phyloP scores from a whole-genome alignment of 768 basidiomycete species.

The Antrodiella citrinella region DNA sequence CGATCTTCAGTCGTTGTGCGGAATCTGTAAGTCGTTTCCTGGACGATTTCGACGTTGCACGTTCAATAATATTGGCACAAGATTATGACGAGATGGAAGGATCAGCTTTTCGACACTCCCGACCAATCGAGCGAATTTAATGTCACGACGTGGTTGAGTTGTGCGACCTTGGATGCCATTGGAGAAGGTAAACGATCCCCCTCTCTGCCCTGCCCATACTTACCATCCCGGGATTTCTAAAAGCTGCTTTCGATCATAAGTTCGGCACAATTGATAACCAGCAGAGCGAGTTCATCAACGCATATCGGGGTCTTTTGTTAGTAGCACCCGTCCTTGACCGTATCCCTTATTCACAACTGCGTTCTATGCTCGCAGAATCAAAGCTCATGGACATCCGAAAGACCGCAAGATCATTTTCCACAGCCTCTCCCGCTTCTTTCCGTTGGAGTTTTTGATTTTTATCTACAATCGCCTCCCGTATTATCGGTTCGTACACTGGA shows the following conservation, averaged over 20 bases:
- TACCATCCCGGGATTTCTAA: too few relatives aligned
- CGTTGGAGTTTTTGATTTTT: background rate
- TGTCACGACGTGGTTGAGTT: slow-evolving; percentile 36
- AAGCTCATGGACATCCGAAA: background rate
- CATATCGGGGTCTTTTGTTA: slow-evolving; percentile 40
- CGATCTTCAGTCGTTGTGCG: slow-evolving; percentile 14
- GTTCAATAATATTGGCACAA: too few relatives aligned
- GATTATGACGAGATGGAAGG: slow-evolving; percentile 32
- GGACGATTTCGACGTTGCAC: background rate
- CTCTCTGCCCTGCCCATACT: background rate
- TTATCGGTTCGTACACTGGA: slow-evolving; percentile 29
- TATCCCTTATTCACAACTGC: background rate
- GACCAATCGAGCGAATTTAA: slow-evolving; percentile 35
- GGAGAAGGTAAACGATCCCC: slow-evolving; percentile 24
- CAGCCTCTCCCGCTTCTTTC: background rate
- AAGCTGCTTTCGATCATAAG: slow-evolving; percentile 37
- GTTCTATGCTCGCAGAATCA: background rate
- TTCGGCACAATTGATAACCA: slow-evolving; percentile 43
- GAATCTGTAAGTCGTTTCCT: slow-evolving; percentile 12
- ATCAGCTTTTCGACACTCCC: slow-evolving; percentile 35
- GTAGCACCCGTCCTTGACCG: slow-evolving; percentile 1
- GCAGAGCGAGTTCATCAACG: slow-evolving; percentile 45
- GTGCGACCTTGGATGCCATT: slow-evolving; percentile 31
- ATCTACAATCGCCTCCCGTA: slow-evolving; percentile 21
- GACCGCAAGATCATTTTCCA: background rate